Evolutionary conservation across 345 rosid species (phyloP), one percentile per base, ranked within the genome.

Genomic region (Combretum micranthum): DNA sequence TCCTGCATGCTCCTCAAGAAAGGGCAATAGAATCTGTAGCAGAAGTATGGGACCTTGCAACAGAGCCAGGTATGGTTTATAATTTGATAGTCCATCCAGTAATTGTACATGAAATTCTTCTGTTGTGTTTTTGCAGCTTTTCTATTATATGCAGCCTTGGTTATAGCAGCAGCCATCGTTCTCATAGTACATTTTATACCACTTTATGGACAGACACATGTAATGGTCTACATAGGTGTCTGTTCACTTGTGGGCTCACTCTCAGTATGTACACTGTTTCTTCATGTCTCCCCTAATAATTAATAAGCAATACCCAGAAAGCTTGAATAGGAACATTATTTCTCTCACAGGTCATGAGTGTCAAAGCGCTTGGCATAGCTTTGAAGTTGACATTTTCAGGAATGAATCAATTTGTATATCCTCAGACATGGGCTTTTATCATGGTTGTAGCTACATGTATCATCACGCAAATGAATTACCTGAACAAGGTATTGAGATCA

Each of bases 31-130:
- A 77, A 61, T 93, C 99, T 51, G 99, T 93, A 20, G 59, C 25
- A 56, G 88, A 93, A 77, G 96, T 89, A 60, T 93, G 99, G 99
- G 79, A 80, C 72, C 99, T 89, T 76, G 99, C 99, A 44, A 93
- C 97, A 3, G 99, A 89, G 76, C 99, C 99, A 73, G 99, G 99
- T 92, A 32, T 17, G 62, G 16, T 58, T 47, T 58, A 44, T 43
- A 46, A 42, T 58, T 16, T 6, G 17, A 2, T 15, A 20, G 47
- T 44, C 18, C 20, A 22, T 47, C 45, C 42, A n/a, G 25, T 50
- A 15, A 17, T 1, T 47, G 13, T 23, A 13, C 53, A 18, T 44
- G 42, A 62, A 15, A 44, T 20, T 23, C 18, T 32, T 4, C 39
- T 49, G 23, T 69, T 56, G 48, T 59, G 72, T 46, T 73, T 42